These are phyloP conservation scores for Boletus sp. DNA, from an alignment of 1,284 basidiomycete genomes.

Conservation along the genomic window DNA sequence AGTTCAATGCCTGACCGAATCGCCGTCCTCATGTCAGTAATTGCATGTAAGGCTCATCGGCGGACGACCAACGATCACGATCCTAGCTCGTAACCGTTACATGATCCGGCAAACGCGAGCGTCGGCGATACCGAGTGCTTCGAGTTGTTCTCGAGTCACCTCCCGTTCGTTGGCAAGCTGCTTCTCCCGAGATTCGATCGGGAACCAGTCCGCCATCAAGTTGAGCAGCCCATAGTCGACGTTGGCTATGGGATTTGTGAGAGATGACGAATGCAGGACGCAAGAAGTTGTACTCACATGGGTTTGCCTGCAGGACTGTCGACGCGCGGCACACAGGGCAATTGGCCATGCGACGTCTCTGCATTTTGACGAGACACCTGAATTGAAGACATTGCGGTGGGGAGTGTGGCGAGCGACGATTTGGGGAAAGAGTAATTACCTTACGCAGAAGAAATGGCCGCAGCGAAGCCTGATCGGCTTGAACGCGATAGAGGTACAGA, in stretches of 20 bases:
- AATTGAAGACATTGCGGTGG: too few species aligned
- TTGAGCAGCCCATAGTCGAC: conserved; percentile 78
- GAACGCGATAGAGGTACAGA: conserved; percentile 83
- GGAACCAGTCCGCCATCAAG: conserved; percentile 94
- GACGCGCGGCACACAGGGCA: conserved; percentile 87
- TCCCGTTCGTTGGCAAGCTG: conserved; percentile 76
- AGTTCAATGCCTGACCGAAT: too few species aligned
- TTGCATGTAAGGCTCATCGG: too few species aligned
- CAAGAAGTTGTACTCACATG: conserved; percentile 38
- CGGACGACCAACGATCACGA: neutral
- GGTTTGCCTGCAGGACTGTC: conserved; percentile 72
- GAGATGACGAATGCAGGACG: neutral
- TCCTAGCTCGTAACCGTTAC: conserved; percentile 14
- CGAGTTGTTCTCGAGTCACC: conserved; percentile 65
- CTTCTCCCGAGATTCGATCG: conserved; percentile 78
- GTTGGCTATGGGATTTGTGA: conserved; percentile 48
- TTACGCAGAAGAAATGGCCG: conserved; percentile 88
- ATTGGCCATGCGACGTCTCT: conserved; percentile 72
- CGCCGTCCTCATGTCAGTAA: too few species aligned
- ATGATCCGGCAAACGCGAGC: conserved; percentile 34
- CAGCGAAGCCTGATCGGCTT: conserved; percentile 85
- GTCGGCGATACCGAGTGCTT: conserved; percentile 54
- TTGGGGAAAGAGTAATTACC: conserved; percentile 33
- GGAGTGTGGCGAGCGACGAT: too few species aligned
- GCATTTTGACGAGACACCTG: conserved; percentile 90